Evolutionary conservation across 345 rosid genomes (phyloP).

Genomic region (Eucalyptus curtisii): DNA sequence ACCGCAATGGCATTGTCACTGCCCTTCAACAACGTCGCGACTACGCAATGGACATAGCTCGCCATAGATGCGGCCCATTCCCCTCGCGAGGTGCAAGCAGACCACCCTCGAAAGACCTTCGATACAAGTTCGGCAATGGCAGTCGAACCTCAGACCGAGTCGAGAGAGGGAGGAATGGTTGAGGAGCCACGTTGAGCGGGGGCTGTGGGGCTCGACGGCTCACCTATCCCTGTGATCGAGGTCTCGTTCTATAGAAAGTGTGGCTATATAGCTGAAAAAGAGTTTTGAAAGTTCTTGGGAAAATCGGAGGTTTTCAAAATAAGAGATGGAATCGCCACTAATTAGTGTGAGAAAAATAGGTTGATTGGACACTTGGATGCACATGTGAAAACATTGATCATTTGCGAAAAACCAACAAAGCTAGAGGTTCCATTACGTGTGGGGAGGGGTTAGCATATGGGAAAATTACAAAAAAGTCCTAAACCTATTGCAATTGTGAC

Average conservation of each 20-base stretch:
- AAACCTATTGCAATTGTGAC: accelerated
- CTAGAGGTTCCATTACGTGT: not conserved
- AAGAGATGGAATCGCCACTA: not conserved
- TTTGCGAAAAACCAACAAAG: not conserved
- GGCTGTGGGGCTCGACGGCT: not conserved
- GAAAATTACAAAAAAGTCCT: too few species aligned
- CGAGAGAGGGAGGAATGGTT: not conserved
- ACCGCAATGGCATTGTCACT: not conserved
- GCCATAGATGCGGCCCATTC: not conserved
- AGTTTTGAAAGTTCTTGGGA: not conserved
- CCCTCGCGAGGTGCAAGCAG: not conserved
- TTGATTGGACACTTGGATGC: not conserved
- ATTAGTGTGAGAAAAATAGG: not conserved
- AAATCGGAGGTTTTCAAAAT: not conserved
- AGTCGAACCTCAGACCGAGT: not conserved
- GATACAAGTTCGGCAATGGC: not conserved
- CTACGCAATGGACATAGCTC: not conserved
- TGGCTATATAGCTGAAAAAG: not conserved
- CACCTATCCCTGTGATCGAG: not conserved
- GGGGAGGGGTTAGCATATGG: not conserved
- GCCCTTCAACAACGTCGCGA: not conserved
- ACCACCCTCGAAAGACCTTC: not conserved
- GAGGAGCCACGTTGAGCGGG: not conserved
- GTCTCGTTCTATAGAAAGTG: not conserved
- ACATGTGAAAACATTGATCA: not conserved